Evolutionary conservation across 2,329 filamentous ascomycete genomes (phyloP).

Genomic region (Alternaria conjuncta): DNA sequence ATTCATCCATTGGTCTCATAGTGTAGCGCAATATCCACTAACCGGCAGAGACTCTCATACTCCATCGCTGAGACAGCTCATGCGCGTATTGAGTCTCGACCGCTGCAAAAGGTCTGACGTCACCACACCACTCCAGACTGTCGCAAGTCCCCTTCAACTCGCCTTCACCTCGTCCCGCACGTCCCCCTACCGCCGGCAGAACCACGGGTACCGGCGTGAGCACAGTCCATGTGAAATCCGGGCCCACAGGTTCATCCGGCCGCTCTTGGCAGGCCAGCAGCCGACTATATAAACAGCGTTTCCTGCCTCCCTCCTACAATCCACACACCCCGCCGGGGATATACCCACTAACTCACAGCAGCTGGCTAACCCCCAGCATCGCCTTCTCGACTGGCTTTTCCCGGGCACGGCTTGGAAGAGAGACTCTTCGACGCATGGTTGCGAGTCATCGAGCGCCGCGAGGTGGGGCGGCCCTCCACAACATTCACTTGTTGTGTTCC

Average conservation of each 20-base stretch:
- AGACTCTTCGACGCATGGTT: neutral
- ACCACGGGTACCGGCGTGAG: neutral
- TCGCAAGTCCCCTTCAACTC: neutral
- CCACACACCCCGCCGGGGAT: neutral
- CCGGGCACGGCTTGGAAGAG: neutral
- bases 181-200: neutral
- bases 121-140: neutral
- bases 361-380: neutral
- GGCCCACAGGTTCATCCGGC: neutral
- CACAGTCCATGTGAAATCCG: neutral
- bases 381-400: neutral
- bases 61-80: neutral
- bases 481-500: neutral
- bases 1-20: neutral
- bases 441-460: slow-evolving; percentile 9
- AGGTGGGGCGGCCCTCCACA: slow-evolving; percentile 1
- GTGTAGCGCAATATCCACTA: neutral
- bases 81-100: neutral
- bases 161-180: neutral
- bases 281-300: neutral
- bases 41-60: neutral
- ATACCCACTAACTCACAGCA: neutral
- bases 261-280: neutral
- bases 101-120: neutral
- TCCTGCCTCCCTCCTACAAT: neutral